Evolutionary conservation across 106 monocot genomes (phyloP), one percentile per base, ranked within the genome.

Genomic region (Cymbidium sinense): DNA sequence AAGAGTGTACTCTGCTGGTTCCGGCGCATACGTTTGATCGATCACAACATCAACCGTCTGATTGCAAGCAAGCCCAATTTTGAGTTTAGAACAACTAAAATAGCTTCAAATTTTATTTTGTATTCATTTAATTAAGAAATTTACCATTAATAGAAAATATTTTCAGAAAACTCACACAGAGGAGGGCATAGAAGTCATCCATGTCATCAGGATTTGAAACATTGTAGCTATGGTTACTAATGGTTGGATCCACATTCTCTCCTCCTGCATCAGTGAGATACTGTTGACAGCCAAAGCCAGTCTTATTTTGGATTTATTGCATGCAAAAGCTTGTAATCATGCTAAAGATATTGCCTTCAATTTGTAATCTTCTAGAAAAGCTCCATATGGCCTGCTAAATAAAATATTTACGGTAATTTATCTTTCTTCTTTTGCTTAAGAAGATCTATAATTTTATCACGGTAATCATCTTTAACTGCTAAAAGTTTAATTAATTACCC

Each of bases 111-210:
- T 30, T 30, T 75, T 50, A 27, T 75, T 50, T 75, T 28, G 7
- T 17, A 19, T 50, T 75, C 10, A 10, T 50, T 5, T 2, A 23
- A 39, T 1, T 7, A 71, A 18, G 2, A 71, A 37, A 39, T 21
- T 37, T 71, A 12, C 7, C 9, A 71, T 8, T 21, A 37, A 37
- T 39, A 71, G 19, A 67, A 36, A 17, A 71, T 71, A 0, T 71
- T 1, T 35, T n/a, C 0, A 7, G 5, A 71, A 39, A 37, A 84
- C 90, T 87, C 82, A 96, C n/a, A n/a, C 91, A 87, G 36, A 98
- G 96, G 51, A 98, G 87, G n/a, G 94, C 96, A 80, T 94, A 88
- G 47, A 94, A 91, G 77, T 83, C 85, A 2, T 98, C 96, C 88
- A 89, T 88, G 76, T 94, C 96, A 77, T 91, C 96, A 20, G 96